phyloP scores from a whole-genome alignment of 139 green algal genomes.

The Diplosphaera chodatii region DNA sequence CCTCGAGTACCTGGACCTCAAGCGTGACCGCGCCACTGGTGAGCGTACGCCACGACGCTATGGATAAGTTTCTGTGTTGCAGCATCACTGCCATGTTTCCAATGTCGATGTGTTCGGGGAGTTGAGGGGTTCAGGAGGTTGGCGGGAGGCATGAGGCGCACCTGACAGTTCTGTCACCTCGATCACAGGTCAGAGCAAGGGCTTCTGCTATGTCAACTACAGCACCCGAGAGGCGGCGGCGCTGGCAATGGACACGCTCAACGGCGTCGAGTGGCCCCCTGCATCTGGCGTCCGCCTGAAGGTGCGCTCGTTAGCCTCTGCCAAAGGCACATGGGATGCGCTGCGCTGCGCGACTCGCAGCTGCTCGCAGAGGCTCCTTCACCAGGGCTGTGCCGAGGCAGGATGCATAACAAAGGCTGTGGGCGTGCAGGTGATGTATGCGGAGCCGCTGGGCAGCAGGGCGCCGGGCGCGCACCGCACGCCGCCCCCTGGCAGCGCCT shows the following conservation, averaged over 20 bases:
- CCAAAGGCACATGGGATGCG: too few species aligned
- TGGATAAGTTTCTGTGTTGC: too few species aligned
- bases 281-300: slow-evolving; percentile 71
- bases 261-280: slow-evolving; percentile 79
- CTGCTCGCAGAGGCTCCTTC: too few species aligned
- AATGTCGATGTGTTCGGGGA: too few species aligned
- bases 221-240: slow-evolving; percentile 57
- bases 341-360: too few species aligned
- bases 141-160: too few species aligned
- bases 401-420: too few species aligned
- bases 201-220: slow-evolving; percentile 87
- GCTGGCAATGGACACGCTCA: slow-evolving; percentile 63
- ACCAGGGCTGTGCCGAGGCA: too few species aligned
- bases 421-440: slow-evolving; percentile 37
- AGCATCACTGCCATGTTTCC: too few species aligned
- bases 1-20: slow-evolving; percentile 88
- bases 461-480: not conserved
- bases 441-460: slow-evolving; percentile 29
- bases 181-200: slow-evolving; percentile 39
- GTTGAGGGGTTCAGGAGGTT: too few species aligned
- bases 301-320: slow-evolving; percentile 18
- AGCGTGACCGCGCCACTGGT: slow-evolving; percentile 66
- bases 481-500: not conserved
- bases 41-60: too few species aligned
- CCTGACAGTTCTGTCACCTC: not conserved